Conservation (phyloP, 192 early-diverging fungal genomes). For the Coemansia asiatica region DNA sequence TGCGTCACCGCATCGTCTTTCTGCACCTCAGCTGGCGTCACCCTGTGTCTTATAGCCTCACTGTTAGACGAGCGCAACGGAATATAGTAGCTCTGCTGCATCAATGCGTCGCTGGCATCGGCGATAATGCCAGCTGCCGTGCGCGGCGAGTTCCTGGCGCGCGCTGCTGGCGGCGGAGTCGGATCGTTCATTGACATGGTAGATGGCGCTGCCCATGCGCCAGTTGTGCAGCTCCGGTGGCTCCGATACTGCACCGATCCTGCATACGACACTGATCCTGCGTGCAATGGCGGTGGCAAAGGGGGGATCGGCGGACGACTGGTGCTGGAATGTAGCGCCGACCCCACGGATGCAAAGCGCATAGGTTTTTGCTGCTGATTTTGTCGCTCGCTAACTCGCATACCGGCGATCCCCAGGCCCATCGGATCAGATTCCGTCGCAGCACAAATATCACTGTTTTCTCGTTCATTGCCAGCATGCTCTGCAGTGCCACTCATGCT, state of each 20-base stretch:
- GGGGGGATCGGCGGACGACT: background rate
- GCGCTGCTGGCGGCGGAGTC: conserved; percentile 18
- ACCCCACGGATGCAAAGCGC: background rate
- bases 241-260: background rate
- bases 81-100: conserved; percentile 14
- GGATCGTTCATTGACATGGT: conserved; percentile 7
- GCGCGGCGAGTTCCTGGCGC: conserved; percentile 19
- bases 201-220: conserved; percentile 18
- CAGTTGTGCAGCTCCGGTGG: conserved; percentile 15
- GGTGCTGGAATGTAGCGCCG: background rate
- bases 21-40: background rate
- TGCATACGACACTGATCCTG: background rate
- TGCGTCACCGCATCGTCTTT: conserved; percentile 1
- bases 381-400: conserved; percentile 7
- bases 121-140: background rate
- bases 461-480: background rate
- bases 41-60: too few relatives aligned
- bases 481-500: background rate
- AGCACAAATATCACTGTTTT: too few relatives aligned
- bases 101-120: conserved; percentile 7
- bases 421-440: background rate
- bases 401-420: conserved; percentile 25
- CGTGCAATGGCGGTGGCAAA: background rate
- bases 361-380: background rate
- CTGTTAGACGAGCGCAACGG: conserved; percentile 11